phyloP scores from a whole-genome alignment of 2,329 filamentous ascomycete genomes.

The Drechslerella stenobrocha region DNA sequence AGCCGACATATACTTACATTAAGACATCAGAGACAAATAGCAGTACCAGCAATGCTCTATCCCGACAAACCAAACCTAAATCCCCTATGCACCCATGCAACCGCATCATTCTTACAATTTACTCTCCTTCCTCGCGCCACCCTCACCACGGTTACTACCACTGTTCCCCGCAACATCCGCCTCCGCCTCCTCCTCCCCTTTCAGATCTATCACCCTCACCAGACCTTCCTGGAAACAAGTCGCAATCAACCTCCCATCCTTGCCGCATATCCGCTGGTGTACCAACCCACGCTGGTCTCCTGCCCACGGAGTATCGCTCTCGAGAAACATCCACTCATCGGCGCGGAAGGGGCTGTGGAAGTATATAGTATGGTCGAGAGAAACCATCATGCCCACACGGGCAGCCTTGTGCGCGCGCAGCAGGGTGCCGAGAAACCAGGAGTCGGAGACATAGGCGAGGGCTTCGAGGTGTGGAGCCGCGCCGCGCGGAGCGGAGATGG shows the following conservation, averaged over 20 bases:
- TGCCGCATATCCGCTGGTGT: constrained; percentile 71
- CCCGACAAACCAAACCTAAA: too few relatives aligned
- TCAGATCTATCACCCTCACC: constrained; percentile 51
- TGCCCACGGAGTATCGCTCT: constrained; percentile 77
- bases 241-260: constrained; percentile 72
- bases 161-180: neutral
- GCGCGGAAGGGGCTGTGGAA: constrained; percentile 61
- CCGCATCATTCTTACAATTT: constrained; percentile 12
- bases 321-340: constrained; percentile 56
- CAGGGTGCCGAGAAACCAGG: constrained; percentile 89
- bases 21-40: too few relatives aligned
- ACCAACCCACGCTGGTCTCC: constrained; percentile 77
- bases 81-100: too few relatives aligned
- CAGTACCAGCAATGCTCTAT: too few relatives aligned
- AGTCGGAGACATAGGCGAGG: constrained; percentile 89
- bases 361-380: constrained; percentile 70
- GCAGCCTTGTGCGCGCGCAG: constrained; percentile 64
- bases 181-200: constrained; percentile 37
- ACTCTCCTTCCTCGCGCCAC: constrained; percentile 22
- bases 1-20: too few relatives aligned
- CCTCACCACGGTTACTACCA: neutral
- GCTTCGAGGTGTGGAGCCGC: constrained; percentile 81
- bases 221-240: constrained; percentile 76
- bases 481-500: constrained; percentile 72
- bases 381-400: constrained; percentile 80